phyloP scores from a whole-genome alignment of 305 asterid species.

The Fraxinus baroniana region DNA sequence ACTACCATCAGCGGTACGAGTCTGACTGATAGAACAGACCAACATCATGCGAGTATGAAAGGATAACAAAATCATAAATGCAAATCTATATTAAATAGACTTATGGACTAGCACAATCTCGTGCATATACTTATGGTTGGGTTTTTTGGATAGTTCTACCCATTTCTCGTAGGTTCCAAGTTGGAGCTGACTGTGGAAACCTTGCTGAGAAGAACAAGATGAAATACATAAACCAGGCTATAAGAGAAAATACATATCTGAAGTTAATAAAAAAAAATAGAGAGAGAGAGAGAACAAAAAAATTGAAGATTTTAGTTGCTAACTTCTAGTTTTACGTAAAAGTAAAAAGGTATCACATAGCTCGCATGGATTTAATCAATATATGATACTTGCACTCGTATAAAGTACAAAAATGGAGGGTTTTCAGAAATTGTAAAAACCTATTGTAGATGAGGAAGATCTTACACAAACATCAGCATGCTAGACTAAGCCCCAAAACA shows the following conservation, averaged over 20 bases:
- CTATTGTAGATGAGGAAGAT: background rate
- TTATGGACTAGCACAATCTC: background rate
- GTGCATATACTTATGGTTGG: background rate
- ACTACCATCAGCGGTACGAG: background rate
- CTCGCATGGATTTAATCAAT: slow-evolving; percentile 3
- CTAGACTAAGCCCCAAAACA: slow-evolving; percentile 2
- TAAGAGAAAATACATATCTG: background rate
- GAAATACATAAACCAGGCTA: background rate
- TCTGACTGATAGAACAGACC: background rate
- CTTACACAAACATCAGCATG: background rate
- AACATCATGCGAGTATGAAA: background rate
- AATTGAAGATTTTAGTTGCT: background rate
- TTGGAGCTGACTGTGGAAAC: background rate
- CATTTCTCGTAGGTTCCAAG: background rate
- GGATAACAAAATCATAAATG: background rate
- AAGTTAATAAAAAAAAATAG: background rate
- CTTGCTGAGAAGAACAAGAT: background rate
- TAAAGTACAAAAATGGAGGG: background rate
- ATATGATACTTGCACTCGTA: background rate
- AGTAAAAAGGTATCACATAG: background rate
- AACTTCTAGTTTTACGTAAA: background rate
- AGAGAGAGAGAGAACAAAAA: background rate
- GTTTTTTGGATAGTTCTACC: background rate
- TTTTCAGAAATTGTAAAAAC: background rate
- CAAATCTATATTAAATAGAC: background rate